Conservation (phyloP, 1,284 basidiomycete species). For the Marasmius tenuissimus region DNA sequence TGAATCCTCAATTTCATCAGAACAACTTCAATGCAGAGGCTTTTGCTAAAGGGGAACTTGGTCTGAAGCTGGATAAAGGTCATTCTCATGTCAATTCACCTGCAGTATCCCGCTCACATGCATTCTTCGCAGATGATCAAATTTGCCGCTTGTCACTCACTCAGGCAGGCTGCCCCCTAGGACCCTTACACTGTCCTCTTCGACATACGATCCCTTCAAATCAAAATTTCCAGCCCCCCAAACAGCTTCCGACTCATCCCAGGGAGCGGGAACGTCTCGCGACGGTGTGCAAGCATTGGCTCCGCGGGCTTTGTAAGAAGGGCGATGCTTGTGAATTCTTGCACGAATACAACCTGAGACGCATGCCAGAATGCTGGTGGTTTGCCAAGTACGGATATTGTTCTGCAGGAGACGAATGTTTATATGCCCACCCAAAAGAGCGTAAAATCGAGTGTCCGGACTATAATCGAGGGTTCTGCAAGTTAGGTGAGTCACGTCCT, state of each 20-base stretch:
- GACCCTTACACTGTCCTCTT: constrained; percentile 84
- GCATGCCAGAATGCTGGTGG: constrained; percentile 99
- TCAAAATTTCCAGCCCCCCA: constrained; percentile 86
- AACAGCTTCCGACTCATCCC: constrained; percentile 77
- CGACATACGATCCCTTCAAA: constrained; percentile 86
- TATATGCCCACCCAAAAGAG: constrained; percentile 98
- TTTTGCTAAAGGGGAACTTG: constrained; percentile 83
- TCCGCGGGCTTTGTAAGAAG: constrained; percentile 97
- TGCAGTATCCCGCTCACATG: not conserved
- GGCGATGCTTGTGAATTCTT: constrained; percentile 98
- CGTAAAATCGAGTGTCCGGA: constrained; percentile 92
- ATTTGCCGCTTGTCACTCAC: constrained; percentile 85
- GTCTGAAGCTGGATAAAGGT: constrained; percentile 93
- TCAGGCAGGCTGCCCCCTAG: constrained; percentile 84
- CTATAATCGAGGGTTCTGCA: constrained; percentile 95
- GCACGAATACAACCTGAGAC: constrained; percentile 97
- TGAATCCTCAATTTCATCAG: constrained; percentile 91
- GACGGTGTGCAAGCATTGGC: constrained; percentile 99
- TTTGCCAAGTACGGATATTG: constrained; percentile 98
- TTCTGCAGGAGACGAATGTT: constrained; percentile 95
- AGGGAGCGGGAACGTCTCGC: constrained; percentile 84
- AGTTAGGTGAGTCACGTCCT: constrained; percentile 61
- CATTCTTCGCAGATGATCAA: constrained; percentile 68
- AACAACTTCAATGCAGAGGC: constrained; percentile 85
- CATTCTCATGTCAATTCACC: constrained; percentile 19